Evolutionary conservation across 2,329 filamentous ascomycete genomes (phyloP).

Genomic region (Fusarium brevicatenulatum): DNA sequence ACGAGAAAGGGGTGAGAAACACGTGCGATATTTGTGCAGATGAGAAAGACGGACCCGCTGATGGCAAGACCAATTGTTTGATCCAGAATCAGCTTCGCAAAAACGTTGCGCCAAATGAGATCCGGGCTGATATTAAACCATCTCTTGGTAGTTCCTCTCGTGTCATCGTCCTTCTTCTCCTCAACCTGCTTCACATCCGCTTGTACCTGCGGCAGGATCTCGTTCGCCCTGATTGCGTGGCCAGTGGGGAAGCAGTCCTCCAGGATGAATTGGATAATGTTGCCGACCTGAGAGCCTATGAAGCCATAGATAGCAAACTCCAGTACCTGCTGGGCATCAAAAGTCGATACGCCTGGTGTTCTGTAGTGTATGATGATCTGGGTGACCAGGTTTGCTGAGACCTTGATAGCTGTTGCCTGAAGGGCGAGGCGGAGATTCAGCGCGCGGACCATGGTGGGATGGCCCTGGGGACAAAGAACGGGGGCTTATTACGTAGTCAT

Average conservation of each 20-base stretch:
- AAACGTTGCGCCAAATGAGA: constrained; percentile 50
- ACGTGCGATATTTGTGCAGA: constrained; percentile 50
- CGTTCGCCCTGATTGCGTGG: constrained; percentile 32
- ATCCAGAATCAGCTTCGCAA: constrained; percentile 50
- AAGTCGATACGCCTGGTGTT: constrained; percentile 27
- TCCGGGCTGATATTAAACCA: constrained; percentile 39
- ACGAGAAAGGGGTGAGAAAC: constrained; percentile 41
- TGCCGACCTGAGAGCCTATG: constrained; percentile 50
- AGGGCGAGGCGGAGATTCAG: constrained; percentile 44
- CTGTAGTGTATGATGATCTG: constrained; percentile 40
- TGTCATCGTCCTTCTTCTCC: constrained; percentile 41
- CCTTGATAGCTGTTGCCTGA: constrained; percentile 46
- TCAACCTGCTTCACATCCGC: constrained; percentile 27
- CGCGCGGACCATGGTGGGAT: constrained; percentile 40
- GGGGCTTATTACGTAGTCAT: constrained; percentile 19
- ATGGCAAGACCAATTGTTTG: constrained; percentile 50
- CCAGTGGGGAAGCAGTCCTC: constrained; percentile 50
- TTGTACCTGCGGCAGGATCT: constrained; percentile 35
- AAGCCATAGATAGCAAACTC: constrained; percentile 52
- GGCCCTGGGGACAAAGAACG: neutral
- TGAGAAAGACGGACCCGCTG: constrained; percentile 49
- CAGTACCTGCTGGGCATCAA: constrained; percentile 49
- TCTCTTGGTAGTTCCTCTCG: constrained; percentile 1
- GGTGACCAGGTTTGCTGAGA: constrained; percentile 47
- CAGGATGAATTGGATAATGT: constrained; percentile 49